Conservation (phyloP, 108 stramenopile genomes). For the Bacterosira constricta region DNA sequence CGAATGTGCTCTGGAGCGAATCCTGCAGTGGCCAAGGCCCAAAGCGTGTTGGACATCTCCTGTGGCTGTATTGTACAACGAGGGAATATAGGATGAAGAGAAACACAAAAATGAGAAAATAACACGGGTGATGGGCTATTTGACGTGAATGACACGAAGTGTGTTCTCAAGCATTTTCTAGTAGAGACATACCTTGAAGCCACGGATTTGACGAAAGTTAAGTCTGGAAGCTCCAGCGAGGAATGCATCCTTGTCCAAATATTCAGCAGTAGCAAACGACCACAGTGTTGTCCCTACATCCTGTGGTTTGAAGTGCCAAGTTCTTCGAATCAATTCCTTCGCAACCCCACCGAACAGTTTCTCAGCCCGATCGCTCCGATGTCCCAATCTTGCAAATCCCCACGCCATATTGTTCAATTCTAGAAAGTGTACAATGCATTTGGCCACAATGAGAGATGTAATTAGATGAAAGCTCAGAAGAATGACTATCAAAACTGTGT, state of each 20-base stretch:
- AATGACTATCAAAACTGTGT: too few relatives aligned
- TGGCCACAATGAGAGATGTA: too few relatives aligned
- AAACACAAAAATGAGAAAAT: too few relatives aligned
- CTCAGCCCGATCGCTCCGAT: conserved; percentile 48
- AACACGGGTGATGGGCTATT: too few relatives aligned
- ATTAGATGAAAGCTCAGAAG: too few relatives aligned
- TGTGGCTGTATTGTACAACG: conserved; percentile 50
- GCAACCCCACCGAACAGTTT: conserved; percentile 53
- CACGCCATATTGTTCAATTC: conserved; percentile 86
- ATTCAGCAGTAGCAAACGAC: conserved; percentile 73
- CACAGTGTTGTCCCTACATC: conserved; percentile 50
- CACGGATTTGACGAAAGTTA: conserved; percentile 36
- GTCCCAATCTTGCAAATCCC: conserved; percentile 67
- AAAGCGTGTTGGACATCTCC: conserved; percentile 74
- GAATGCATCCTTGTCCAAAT: conserved; percentile 58
- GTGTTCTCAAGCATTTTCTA: too few relatives aligned
- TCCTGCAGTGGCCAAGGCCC: conserved; percentile 80
- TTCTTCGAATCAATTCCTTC: conserved; percentile 44
- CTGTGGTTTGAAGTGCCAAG: conserved; percentile 53
- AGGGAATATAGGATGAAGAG: not conserved
- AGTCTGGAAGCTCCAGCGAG: conserved; percentile 58
- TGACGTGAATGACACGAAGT: too few relatives aligned
- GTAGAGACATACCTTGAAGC: conserved; percentile 45
- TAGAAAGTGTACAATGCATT: too few relatives aligned
- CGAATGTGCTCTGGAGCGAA: conserved; percentile 51